Base-by-base conservation (phyloP, 441 rosid genomes). In the Flueggea neowawraea region DNA sequence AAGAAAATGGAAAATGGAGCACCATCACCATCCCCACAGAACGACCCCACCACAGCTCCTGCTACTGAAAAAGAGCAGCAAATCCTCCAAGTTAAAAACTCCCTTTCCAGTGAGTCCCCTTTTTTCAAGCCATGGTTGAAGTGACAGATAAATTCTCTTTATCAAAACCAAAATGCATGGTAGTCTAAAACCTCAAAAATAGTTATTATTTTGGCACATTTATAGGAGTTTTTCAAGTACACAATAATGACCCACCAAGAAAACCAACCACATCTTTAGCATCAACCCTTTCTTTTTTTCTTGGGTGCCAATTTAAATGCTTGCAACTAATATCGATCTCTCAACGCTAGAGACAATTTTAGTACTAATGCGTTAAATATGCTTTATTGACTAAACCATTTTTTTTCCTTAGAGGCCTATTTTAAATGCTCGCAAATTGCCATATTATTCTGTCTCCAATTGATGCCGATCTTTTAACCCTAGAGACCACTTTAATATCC, bases 11-110 rank as follows among this genome's bases (percentile, higher is more conserved):
- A 80, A 43, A 68, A 74, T 32, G 67, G 60, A 33, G 69, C 64
- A 52, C 59, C 67, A 47, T 53, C 75, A 8, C 55, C 83, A 48
- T 64, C 78, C 45, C 68, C 76, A 59, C 43, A 78, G 49, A 49
- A 39, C 43, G 63, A 57, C 56, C 73, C 71, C 15, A 57, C 73
- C n/a, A 55, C 74, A 62, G 64, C 73, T 44, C 62, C 75, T 22
- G 15, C 83, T 4, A 33, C 65, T 45, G 91, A 84, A 61, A 79
- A 80, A 68, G 88, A 80, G 31, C 70, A 73, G 56, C 85, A 79
- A 61, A 88, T 80, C 31, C 83, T 84, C 59, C 80, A 84, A 74
- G 84, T 73, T 66, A 82, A 69, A 77, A 22, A 22, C 28, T 47
- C 9, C 50, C 50, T 44, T 33, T 64, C 47, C 39, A 54, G 45